Base-by-base conservation (phyloP, 441 rosid genomes). In the Gossypium aridum region DNA sequence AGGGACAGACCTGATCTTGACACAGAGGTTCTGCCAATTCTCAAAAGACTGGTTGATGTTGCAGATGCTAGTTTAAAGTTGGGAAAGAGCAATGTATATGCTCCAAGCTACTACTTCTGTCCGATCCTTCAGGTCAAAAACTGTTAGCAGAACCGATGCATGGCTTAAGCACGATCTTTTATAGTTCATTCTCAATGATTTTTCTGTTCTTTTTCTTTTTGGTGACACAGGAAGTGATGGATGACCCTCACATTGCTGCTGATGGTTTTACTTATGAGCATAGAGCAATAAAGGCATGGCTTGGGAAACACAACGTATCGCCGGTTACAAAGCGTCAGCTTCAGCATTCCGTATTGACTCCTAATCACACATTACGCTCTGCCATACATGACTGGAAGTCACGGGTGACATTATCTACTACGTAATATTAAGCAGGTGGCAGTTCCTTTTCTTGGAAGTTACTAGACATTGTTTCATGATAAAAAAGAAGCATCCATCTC, bases 1-100 rank as follows among this genome's bases (percentile, higher is more conserved):
- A 83, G 98, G 80, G 99, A 94, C 61, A 86, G 96, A 80, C 99
- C 97, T 19, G 98, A 91, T 82, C 93, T 92, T 67, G 86, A 92
- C 31, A 80, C 65, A 1, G 90, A 89, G 82, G 89, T 94, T 54
- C 83, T 92, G 66, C 99, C 97, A 13, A 81, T 82, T 82, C 92
- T 94, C 59, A 85, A 83, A 85, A 88, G 84, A 72, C 86, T 94
- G 25, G 75, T 79, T n/a, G 90, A 85, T 74, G 74, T 87, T 26
- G 92, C 93, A 0, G 79, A 77, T 77, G 81, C 86, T 72, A 81
- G 87, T 62, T 74, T 82, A 20, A 87, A 81, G 77, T 82, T 81
- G 59, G 89, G 80, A 73, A 77, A 78, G 72, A 78, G 81, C 78
- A 82, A 75, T 71, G 68, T 77, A 8, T 72, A 78, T 55, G 87